phyloP scores from a whole-genome alignment of 2,329 filamentous ascomycete genomes.

The Dothideomycetes sp. region DNA sequence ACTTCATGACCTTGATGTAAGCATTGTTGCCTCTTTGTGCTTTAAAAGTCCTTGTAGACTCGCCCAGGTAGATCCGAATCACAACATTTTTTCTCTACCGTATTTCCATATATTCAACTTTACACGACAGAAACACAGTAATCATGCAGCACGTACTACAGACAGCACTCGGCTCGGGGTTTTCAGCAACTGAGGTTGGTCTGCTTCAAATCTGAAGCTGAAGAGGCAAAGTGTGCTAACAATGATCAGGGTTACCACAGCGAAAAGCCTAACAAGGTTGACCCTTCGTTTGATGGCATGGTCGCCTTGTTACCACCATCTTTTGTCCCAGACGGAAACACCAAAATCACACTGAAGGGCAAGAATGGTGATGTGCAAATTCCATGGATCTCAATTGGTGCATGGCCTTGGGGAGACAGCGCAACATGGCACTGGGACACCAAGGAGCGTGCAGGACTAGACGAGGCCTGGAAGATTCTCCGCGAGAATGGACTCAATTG shows the following conservation, averaged over 20 bases:
- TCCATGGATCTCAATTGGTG: constrained; percentile 19
- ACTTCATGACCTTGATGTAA: too few relatives aligned
- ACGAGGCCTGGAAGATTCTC: constrained; percentile 32
- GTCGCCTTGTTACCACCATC: constrained; percentile 14
- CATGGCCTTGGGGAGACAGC: constrained; percentile 23
- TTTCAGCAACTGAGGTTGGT: constrained; percentile 20
- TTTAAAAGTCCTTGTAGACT: too few relatives aligned
- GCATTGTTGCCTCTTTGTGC: too few relatives aligned
- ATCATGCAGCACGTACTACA: constrained; percentile 24
- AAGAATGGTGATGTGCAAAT: constrained; percentile 18
- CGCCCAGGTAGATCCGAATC: too few relatives aligned
- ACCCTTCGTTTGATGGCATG: constrained; percentile 17
- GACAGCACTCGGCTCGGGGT: constrained; percentile 17
- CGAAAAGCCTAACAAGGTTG: constrained; percentile 18
- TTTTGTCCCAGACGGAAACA: constrained; percentile 15
- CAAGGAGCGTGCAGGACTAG: constrained; percentile 28
- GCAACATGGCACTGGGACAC: constrained; percentile 26
- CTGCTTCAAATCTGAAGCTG: too few relatives aligned
- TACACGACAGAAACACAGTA: neutral
- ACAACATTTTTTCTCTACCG: neutral
- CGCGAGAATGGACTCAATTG: constrained; percentile 30
- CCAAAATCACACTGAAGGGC: constrained; percentile 17
- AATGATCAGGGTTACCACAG: constrained; percentile 22
- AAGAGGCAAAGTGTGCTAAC: too few relatives aligned
- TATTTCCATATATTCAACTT: neutral